Base-by-base conservation (phyloP, 1,284 basidiomycete species). In the Cutaneotrichosporon cyanovorans region DNA sequence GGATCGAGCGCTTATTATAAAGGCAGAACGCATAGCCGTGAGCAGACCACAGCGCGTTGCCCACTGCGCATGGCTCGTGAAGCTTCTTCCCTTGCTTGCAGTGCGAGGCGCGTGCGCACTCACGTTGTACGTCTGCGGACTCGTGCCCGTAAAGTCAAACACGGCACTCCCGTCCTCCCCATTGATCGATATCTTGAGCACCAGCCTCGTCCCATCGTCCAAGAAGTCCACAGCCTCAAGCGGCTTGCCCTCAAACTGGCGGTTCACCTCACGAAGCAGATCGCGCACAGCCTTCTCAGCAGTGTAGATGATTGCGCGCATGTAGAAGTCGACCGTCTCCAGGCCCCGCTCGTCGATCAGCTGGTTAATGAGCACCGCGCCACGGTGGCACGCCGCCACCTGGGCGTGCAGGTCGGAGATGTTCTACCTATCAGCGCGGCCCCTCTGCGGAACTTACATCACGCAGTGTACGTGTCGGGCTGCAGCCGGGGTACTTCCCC, bases 281-380 rank as follows among this genome's bases (percentile, higher is more conserved):
- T 83, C 84, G 40, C 92, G 79, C 1, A 97, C 91, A 2, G 86
- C 87, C 48, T 73, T 75, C 68, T 96, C 93, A 31, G 93, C 93
- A 58, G 95, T 97, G 46, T 78, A 73, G 37, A 89, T 83, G 65
- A 96, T 93, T 62, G 87, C 82, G 53, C 78, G 78, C 88, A 92
- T 92, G 73, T 91, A 91, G 52, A 58, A 58, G 40, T 65, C 48
- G 53, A 67, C 63, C 4, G 62, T 59, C 18, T 62, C 56, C 36
- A 96, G 77, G 1, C 84, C 58, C 42, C 63, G 60, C 46, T 68
- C 64, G 22, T 59, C 48, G 30, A 66, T 55, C 12, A 68, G 53
- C 23, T 53, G 45, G 38, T 62, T 58, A 45, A 69, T 63, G n/a
- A 66, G 59, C 5, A 57, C 44, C 2, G 56, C 56, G 1, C 66